Evolutionary conservation across 2,329 filamentous ascomycete species (phyloP), one percentile per base, ranked within the genome.

Genomic region (Penicillium sp.): DNA sequence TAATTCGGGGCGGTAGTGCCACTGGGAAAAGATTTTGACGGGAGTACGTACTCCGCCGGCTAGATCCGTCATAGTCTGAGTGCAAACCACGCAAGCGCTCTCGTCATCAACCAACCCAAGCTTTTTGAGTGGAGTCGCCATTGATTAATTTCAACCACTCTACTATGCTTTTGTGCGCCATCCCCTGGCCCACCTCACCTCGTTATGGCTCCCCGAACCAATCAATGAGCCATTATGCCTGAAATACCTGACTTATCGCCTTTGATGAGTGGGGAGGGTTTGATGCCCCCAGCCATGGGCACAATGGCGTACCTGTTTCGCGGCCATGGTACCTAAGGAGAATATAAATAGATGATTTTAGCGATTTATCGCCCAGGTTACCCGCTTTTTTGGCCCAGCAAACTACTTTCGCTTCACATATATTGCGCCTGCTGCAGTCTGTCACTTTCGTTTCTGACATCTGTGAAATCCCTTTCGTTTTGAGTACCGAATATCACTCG

Each of bases 81-180:
- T 14, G 37, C 37, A 61, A 41, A 61, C 57, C 52, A 59, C 59
- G 59, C 57, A 59, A 62, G 59, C 57, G 52, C 52, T 54, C 48
- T 53, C 59, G 57, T 59, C 54, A 62, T 55, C 54, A 49, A 37
- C 57, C 57, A 55, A 55, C 48, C 59, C 57, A 59, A 61, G 57
- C 59, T 59, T 59, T 61, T 59, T 54, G 3, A 37, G 48, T 57
- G 57, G 54, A 53, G 51, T 46, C 56, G 21, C 48, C 13, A 21
- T 48, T 49, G 26, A n/a, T 55, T 43, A 14, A 50, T 52, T 43
- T 46, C 3, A 52, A 45, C 24, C 29, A 22, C 35, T 10, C n/a
- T 22, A 5, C 44, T 29, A 27, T 53, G 22, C 22, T 26, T 4
- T 43, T 55, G 27, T 48, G 52, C 37, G 48, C 45, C 44, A 14